phyloP scores from a whole-genome alignment of 2,329 filamentous ascomycete genomes.

The Xenoacremonium recifei region DNA sequence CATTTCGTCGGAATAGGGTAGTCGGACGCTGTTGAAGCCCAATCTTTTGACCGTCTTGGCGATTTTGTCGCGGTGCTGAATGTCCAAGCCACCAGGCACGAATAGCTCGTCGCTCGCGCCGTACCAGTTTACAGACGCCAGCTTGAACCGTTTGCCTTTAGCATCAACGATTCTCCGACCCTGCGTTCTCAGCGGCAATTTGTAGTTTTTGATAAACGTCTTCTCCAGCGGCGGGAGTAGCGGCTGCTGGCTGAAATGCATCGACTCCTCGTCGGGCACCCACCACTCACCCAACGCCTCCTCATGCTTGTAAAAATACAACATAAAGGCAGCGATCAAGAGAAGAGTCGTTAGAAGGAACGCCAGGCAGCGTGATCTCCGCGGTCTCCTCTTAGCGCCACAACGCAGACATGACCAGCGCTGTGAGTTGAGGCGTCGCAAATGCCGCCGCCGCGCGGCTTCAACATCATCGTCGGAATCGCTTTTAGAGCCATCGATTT shows the following conservation, averaged over 20 bases:
- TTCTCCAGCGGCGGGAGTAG: constrained; percentile 43
- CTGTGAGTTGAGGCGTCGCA: too few species aligned
- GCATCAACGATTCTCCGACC: constrained; percentile 62
- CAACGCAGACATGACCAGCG: too few species aligned
- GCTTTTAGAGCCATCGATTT: too few species aligned
- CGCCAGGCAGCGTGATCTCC: constrained; percentile 25
- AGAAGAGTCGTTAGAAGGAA: constrained; percentile 34
- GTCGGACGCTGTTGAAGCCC: constrained; percentile 68
- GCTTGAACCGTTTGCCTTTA: constrained; percentile 55
- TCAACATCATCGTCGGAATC: too few species aligned
- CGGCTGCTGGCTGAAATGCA: constrained; percentile 47
- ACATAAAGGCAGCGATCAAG: constrained; percentile 28
- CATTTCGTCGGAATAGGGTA: constrained; percentile 69
- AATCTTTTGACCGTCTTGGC: constrained; percentile 57
- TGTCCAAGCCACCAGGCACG: constrained; percentile 61
- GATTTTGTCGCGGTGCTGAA: constrained; percentile 60
- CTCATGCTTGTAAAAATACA: constrained; percentile 46
- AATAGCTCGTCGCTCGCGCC: constrained; percentile 67
- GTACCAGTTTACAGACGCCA: constrained; percentile 69
- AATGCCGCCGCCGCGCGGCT: too few species aligned
- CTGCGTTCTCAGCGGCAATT: constrained; percentile 56
- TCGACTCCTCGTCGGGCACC: constrained; percentile 47
- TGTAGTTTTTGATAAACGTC: constrained; percentile 45
- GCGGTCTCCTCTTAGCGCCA: constrained; percentile 7
- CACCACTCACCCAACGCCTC: constrained; percentile 43